Base-by-base conservation (phyloP, 495 filamentous ascomycete genomes). In the Neurospora africana region DNA sequence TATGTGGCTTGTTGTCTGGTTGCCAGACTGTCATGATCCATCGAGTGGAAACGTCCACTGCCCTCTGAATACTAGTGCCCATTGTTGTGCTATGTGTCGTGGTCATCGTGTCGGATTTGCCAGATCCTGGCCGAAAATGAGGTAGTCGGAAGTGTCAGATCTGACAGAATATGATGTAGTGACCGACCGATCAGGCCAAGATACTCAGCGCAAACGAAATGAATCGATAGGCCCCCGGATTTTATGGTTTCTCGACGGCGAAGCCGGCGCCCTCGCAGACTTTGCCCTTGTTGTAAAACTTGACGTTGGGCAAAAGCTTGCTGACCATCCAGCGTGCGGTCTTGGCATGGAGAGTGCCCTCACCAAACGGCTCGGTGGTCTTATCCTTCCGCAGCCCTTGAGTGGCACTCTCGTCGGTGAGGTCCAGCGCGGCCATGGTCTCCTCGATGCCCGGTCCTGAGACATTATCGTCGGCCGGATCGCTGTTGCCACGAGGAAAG, bases 271-370 rank as follows among this genome's bases (percentile, higher is more conserved):
- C 87, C 69, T 88, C 81, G 76, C 87, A 88, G 2, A 84, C 72
- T 6, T 78, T 78, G 10, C 86, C 84, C 30, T 83, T 82, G 76
- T 89, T 86, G 70, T 79, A 85, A 81, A 86, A 91, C 71, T 78
- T 77, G 9, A 83, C 81, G n/a, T 76, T 68, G 6, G 83, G 88
- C n/a, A 91, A 72, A 33, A 90, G 71, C 76, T 87, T 74, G 35
- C 79, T 76, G 19, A 85, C 87, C 13, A 94, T 91, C 93, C 92
- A 96, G 72, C 90, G 83, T 7, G 91, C 92, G 5, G 93, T 96
- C 75, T 82, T 83, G 0, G 92, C 88, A 78, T 95, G 93, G 71
- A 86, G 80, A 70, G 86, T 88, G 68, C 88, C 90, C 74, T 89
- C 85, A 58, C 85, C 86, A 70, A 86, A 86, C 6, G 85, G 85